These are phyloP conservation scores for Lentinula raphanica DNA, from an alignment of 768 basidiomycete species.

Conservation along the genomic window DNA sequence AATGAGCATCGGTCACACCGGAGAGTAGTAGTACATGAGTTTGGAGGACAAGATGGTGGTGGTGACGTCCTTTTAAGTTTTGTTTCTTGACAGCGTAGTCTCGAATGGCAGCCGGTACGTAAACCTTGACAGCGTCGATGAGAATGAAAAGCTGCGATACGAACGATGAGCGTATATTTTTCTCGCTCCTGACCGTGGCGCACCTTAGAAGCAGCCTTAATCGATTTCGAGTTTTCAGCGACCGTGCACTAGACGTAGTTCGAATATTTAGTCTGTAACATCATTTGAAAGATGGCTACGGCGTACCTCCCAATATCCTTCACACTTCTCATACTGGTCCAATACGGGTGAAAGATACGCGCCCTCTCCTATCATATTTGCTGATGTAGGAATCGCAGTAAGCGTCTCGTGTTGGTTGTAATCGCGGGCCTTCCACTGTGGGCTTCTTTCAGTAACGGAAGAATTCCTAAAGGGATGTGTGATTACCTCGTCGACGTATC, in stretches of 20 bases:
- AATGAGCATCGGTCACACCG: not conserved
- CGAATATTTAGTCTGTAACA: too few species aligned
- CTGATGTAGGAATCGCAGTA: not conserved
- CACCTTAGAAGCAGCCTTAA: too few species aligned
- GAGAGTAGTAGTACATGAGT: not conserved
- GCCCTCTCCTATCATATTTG: not conserved
- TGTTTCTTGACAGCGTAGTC: not conserved
- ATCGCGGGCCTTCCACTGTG: not conserved
- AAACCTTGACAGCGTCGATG: not conserved
- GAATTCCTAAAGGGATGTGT: not conserved
- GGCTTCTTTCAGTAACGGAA: not conserved
- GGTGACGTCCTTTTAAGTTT: not conserved
- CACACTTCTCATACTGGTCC: not conserved
- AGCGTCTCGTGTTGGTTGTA: not conserved
- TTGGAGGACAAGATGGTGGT: not conserved
- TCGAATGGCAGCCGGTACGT: not conserved
- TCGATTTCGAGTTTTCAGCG: too few species aligned
- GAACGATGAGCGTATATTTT: too few species aligned
- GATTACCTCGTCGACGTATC: not conserved
- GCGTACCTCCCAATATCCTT: too few species aligned
- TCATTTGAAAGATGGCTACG: too few species aligned
- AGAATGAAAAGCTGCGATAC: not conserved
- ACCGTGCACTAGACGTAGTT: too few species aligned
- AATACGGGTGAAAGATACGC: not conserved
- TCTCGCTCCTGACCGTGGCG: too few species aligned